Evolutionary conservation across 148 eudicot species (phyloP), one percentile per base, ranked within the genome.

Genomic region (Vaccinium darrowii): DNA sequence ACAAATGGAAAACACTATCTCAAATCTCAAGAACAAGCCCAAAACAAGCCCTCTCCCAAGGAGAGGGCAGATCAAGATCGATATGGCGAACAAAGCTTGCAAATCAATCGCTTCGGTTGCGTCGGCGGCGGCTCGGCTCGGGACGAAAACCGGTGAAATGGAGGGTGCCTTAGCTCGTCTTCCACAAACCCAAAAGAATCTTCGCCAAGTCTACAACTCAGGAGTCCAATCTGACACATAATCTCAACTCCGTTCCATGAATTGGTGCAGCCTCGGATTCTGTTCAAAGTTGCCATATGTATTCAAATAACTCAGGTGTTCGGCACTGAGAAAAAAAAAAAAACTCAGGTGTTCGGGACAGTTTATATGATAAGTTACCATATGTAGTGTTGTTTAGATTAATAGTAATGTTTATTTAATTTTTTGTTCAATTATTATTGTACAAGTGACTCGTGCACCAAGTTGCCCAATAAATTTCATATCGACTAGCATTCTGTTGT

Each of bases 21-120:
- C 65, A 13, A 30, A 51, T 5, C 8, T 39, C 78, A 30, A 21
- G 4, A 79, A 84, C 54, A 87, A 80, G 9, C 30, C 52, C 84
- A 81, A 49, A 10, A 58, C 21, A 50, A 80, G 5, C 8, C 82
- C 25, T 23, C 81, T 86, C 39, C 89, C 82, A 13, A 65, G 73
- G 36, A 84, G 89, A 67, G 89, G 86, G 1, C 82, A 87, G 36
- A 47, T 87, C 78, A 87, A 76, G 84, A 62, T 30, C 58, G 84
- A 67, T 25, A 39, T 81, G 8, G 7, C 76, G n/a, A 52, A 30
- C 14, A 56, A 63, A 33, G n/a, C 57, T 3, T 25, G 78, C 21
- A 77, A 81, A 81, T 87, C 69, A 80, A 21, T 63, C 13, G 69
- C n/a, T 27, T 81, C 84, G 0, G 81, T 76, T 5, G 51, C 18